Evolutionary conservation across 768 basidiomycete genomes (phyloP), one percentile per base, ranked within the genome.

Genomic region (Tubosaeta sp.): DNA sequence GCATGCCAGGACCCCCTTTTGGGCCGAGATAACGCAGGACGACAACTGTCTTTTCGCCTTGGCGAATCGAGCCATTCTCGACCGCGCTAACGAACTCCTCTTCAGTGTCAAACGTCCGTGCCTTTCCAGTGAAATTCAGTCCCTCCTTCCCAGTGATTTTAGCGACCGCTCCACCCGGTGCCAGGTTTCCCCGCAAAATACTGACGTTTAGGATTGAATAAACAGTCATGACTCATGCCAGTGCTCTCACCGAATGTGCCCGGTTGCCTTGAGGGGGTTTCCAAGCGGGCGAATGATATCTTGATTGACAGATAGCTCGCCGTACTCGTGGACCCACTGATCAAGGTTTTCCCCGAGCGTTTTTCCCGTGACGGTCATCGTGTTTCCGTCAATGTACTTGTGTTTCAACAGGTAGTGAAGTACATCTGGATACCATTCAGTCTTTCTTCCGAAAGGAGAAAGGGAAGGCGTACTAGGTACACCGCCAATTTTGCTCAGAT

Each of bases 81-180:
- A 98, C 88, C 11, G 95, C 97, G 56, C 80, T 78, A 57, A 88
- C 80, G 60, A 98, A 93, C 49, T 81, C 89, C 55, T 86, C 86
- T 69, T 99, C 97, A 17, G 81, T 81, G 67, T 98, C 92, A 67
- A 98, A 99, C 3, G 86, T 81, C 59, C 94, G 85, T 37, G 95
- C 95, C 71, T 88, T 93, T 47, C 97, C 97, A 8, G 83, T 84
- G 72, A 97, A 97, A 8, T 76, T 75, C 39, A 95, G 73, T 0
- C 95, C 94, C 70, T 97, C 94, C 70, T 97, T 97, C 46, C 94
- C 94, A 8, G 94, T 97, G 59, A 97, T 92, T 73, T 97, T 97
- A 33, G 91, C 88, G 26, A 97, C 92, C n/a, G 93, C 91, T 42
- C 95, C 94, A 25, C 91, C 91, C 13, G 94, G 93, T 1, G 94